Percentiles rank a stretch among this genome's conserved stretches.
phyloP scores from a whole-genome alignment of 2,329 filamentous ascomycete genomes.

The Pezicula rhizophila region DNA sequence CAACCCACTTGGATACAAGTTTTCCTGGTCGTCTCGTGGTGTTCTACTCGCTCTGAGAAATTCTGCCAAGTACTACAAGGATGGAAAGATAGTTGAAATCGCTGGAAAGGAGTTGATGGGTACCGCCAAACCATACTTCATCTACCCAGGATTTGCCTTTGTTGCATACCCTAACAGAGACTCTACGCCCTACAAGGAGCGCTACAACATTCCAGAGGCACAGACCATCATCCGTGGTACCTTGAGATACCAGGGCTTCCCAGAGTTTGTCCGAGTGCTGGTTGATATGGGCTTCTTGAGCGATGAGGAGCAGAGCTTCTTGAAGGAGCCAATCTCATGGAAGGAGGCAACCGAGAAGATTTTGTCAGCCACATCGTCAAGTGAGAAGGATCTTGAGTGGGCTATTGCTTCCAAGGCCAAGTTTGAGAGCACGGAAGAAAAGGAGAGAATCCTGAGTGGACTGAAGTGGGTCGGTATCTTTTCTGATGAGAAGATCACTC shows the following conservation, averaged over 20 bases:
- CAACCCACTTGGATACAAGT: conserved; percentile 93
- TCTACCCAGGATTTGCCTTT: conserved; percentile 83
- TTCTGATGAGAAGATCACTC: conserved; percentile 61
- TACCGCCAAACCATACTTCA: conserved; percentile 81
- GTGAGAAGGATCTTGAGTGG: conserved; percentile 63
- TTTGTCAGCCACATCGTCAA: conserved; percentile 59
- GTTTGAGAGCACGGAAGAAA: conserved; percentile 64
- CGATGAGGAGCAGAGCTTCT: conserved; percentile 59
- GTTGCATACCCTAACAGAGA: conserved; percentile 94
- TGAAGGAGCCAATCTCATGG: conserved; percentile 68
- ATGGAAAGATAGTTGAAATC: conserved; percentile 67
- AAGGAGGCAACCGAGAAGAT: conserved; percentile 78
- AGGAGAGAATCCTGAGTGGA: conserved; percentile 63
- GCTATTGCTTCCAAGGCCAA: conserved; percentile 70
- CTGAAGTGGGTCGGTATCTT: conserved; percentile 69
- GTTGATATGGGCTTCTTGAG: conserved; percentile 86
- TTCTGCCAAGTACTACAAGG: conserved; percentile 74
- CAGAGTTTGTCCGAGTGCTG: conserved; percentile 79
- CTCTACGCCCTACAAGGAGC: conserved; percentile 78
- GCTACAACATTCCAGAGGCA: conserved; percentile 88
- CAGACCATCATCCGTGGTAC: conserved; percentile 81
- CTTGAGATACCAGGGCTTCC: conserved; percentile 83
- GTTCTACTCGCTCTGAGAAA: conserved; percentile 84
- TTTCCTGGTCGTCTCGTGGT: conserved; percentile 70
- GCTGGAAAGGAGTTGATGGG: conserved; percentile 71